These are phyloP conservation scores for Neurospora cerealis DNA, from an alignment of 495 filamentous ascomycete genomes.

Conservation along the genomic window DNA sequence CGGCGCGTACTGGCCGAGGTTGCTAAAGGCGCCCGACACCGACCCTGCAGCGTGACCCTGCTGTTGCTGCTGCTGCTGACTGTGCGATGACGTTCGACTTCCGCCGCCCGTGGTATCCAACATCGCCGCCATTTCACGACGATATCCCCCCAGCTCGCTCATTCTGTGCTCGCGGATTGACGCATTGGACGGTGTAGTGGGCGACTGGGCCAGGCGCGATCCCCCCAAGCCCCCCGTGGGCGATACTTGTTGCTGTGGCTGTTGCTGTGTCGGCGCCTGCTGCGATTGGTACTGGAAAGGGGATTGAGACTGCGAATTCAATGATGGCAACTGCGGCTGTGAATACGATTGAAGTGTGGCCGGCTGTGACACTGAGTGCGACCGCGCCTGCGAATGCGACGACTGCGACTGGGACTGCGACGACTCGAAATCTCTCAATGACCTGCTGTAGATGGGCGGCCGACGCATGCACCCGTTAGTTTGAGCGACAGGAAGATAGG, in stretches of 20 bases:
- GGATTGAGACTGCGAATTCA: not conserved
- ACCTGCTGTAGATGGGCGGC: slow-evolving; percentile 14
- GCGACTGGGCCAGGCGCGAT: slow-evolving; percentile 36
- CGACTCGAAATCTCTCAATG: slow-evolving; percentile 34
- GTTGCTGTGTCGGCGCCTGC: not conserved
- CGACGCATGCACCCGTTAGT: slow-evolving; percentile 19
- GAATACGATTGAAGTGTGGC: not conserved
- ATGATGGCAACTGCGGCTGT: not conserved
- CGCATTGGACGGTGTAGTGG: slow-evolving; percentile 34
- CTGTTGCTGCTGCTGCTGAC: slow-evolving; percentile 32
- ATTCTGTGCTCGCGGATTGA: slow-evolving; percentile 39
- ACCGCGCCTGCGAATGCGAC: not conserved
- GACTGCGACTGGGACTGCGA: slow-evolving; percentile 38
- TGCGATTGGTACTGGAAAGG: not conserved
- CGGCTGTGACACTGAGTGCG: not conserved
- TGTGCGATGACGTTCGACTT: slow-evolving; percentile 30
- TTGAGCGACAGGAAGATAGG: slow-evolving; percentile 15
- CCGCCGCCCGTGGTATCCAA: slow-evolving; percentile 47
- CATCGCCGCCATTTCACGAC: slow-evolving; percentile 55
- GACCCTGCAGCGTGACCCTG: not conserved
- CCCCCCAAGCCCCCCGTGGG: slow-evolving; percentile 15
- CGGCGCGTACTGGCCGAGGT: slow-evolving; percentile 32
- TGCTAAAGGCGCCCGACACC: slow-evolving; percentile 17
- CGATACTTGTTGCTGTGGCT: not conserved
- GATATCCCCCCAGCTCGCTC: slow-evolving; percentile 53